Evolutionary conservation across 257 asterid genomes (phyloP).

Genomic region (Lycium ferocissimum): DNA sequence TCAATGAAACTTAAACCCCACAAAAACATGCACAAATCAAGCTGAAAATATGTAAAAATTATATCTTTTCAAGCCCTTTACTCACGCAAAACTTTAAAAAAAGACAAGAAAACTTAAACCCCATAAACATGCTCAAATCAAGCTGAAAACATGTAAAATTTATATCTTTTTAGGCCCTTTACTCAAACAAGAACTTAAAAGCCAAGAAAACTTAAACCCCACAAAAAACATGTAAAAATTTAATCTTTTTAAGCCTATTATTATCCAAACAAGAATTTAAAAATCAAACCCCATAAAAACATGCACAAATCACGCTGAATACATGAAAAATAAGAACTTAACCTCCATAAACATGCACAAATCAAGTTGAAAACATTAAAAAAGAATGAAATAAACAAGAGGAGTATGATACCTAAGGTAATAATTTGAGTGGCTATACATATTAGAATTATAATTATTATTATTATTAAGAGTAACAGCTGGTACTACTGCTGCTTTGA

Average conservation of each 20-base stretch:
- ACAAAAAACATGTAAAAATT: neutral
- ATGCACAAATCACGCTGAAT: neutral
- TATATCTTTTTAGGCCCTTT: neutral
- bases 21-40: neutral
- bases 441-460: constrained; percentile 41
- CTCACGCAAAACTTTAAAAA: neutral
- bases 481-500: constrained; percentile 46
- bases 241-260: neutral
- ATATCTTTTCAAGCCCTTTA: neutral
- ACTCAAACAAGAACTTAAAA: neutral
- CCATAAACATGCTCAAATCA: neutral
- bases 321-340: too few relatives aligned
- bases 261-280: too few relatives aligned
- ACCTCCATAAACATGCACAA: neutral
- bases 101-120: neutral
- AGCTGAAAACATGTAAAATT: neutral
- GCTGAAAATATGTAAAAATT: neutral
- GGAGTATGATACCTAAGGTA: constrained; percentile 58
- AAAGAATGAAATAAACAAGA: neutral
- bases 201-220: constrained; percentile 5
- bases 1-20: neutral
- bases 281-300: neutral
- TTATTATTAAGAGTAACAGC: constrained; percentile 41
- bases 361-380: neutral
- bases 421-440: constrained; percentile 68